A percentile compares a stretch with the other conserved stretches of the same genome.
Conservation (phyloP, 2,329 filamentous ascomycete species). For the Monilinia polystroma region DNA sequence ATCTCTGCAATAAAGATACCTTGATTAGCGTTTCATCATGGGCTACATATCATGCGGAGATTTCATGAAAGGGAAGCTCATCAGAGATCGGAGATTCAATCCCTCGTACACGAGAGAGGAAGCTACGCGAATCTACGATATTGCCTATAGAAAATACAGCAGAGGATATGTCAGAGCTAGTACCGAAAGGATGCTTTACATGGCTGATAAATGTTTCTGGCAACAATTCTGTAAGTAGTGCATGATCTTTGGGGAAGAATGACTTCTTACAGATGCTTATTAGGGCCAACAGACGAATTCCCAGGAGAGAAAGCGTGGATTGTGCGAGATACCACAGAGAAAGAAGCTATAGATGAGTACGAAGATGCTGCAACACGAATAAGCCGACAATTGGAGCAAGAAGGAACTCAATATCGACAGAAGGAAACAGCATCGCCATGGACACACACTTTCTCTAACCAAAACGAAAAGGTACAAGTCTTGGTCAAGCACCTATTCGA, state of each 20-base stretch:
- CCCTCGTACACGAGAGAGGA: constrained; percentile 1
- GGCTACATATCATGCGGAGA: constrained; percentile 10
- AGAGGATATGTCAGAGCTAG: background rate
- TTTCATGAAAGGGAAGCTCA: constrained; percentile 4
- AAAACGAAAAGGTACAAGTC: background rate
- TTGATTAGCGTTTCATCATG: background rate
- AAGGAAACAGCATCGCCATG: background rate
- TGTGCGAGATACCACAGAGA: background rate
- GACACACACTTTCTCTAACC: background rate
- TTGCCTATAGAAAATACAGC: constrained; percentile 5
- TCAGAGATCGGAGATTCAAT: background rate
- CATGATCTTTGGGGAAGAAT: background rate
- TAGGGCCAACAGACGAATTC: constrained; percentile 10
- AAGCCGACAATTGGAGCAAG: background rate
- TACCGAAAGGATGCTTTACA: background rate
- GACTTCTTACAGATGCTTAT: background rate
- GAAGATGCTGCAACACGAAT: background rate
- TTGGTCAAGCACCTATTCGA: background rate
- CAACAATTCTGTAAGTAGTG: constrained; percentile 6
- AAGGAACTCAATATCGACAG: background rate
- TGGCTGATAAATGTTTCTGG: constrained; percentile 13
- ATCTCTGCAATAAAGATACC: background rate
- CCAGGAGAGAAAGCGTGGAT: background rate
- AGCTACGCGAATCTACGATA: background rate
- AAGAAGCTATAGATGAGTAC: background rate